A percentile compares a stretch with the other conserved stretches of the same genome.
These are phyloP conservation scores for Chlamydomonas asymmetrica DNA, from an alignment of 139 green algal genomes.

Conservation along the genomic window DNA sequence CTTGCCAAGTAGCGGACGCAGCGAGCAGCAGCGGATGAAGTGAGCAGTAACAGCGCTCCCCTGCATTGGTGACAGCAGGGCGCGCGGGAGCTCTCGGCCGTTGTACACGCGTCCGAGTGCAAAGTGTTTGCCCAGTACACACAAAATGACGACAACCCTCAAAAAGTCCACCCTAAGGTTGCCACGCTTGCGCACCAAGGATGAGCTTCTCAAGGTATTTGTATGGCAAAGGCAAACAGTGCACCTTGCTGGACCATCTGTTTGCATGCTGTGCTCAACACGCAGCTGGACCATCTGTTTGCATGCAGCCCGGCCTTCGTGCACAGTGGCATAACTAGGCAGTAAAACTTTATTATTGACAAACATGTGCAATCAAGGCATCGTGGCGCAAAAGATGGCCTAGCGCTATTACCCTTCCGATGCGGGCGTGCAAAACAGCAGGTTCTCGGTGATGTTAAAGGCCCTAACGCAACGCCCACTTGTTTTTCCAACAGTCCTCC, in stretches of 20 bases:
- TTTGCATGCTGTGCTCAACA: not conserved
- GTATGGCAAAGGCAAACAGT: not conserved
- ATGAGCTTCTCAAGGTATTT: constrained; percentile 77
- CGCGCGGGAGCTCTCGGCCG: no score
- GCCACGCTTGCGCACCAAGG: constrained; percentile 70
- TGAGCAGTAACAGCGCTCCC: no score
- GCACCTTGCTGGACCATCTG: not conserved
- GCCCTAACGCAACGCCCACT: not conserved
- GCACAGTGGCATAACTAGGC: not conserved
- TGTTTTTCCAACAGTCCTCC: constrained; percentile 38
- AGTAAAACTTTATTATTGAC: not conserved
- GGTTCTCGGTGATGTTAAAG: not conserved
- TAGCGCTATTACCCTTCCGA: no score
- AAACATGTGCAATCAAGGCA: not conserved
- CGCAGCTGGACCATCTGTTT: not conserved
- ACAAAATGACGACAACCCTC: constrained; percentile 14
- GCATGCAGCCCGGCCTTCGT: not conserved
- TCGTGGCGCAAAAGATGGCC: no score
- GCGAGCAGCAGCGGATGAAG: no score
- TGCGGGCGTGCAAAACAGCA: no score
- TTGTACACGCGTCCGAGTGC: no score
- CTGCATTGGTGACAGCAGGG: no score
- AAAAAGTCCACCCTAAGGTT: constrained; percentile 63
- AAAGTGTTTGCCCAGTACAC: no score
- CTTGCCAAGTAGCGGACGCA: no score